Evolutionary conservation across 1,284 basidiomycete species (phyloP).

Genomic region (Erythrobasidium hasegawianum): DNA sequence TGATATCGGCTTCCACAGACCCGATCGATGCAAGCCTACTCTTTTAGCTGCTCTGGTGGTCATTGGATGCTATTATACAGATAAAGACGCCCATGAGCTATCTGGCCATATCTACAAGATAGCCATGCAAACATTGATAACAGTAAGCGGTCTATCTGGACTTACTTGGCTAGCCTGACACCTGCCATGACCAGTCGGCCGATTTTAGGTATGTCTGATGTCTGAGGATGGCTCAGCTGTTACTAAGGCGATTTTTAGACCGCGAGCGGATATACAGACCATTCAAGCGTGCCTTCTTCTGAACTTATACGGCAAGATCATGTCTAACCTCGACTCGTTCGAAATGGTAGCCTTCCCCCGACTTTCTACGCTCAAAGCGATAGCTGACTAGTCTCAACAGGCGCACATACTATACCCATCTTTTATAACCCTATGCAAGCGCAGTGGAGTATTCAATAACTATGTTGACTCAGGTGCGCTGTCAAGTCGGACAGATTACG

Average conservation of each 20-base stretch:
- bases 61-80: constrained; percentile 26
- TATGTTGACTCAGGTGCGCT: background rate
- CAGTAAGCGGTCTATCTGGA: too few relatives aligned
- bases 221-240: too few relatives aligned
- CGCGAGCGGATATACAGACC: constrained; percentile 29
- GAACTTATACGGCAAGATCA: constrained; percentile 19
- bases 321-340: constrained; percentile 24
- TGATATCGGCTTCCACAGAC: too few relatives aligned
- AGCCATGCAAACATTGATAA: constrained; percentile 15
- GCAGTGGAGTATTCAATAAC: constrained; percentile 13
- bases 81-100: constrained; percentile 8
- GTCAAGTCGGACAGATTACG: background rate
- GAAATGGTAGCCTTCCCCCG: constrained; percentile 32
- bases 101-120: constrained; percentile 15
- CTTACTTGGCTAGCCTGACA: too few relatives aligned
- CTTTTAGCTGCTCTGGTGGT: constrained; percentile 16
- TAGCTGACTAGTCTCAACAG: constrained; percentile 6
- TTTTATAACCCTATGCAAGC: constrained; percentile 34
- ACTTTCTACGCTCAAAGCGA: too few relatives aligned
- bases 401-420: constrained; percentile 42
- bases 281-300: constrained; percentile 27
- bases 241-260: too few relatives aligned
- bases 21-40: constrained; percentile 20
- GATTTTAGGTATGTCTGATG: too few relatives aligned
- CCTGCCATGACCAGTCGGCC: too few relatives aligned